Evolutionary conservation across 169 alveolate genomes (phyloP).

Genomic region (Plasmodium fragile): DNA sequence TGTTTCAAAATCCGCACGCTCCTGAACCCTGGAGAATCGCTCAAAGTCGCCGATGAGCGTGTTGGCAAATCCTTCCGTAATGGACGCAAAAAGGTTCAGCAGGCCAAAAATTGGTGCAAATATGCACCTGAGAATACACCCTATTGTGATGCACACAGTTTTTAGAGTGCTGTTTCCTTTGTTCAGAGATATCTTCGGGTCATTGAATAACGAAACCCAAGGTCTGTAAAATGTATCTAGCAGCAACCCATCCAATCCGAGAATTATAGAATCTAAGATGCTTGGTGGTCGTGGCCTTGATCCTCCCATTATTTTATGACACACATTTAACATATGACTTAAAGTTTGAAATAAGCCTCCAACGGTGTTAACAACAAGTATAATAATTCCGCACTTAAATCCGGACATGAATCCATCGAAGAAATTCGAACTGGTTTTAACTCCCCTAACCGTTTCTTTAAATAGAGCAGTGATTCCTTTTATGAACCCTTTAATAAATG

Average conservation of each 20-base stretch:
- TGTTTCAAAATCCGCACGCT: constrained; percentile 82
- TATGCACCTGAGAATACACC: constrained; percentile 82
- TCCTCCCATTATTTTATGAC: constrained; percentile 92
- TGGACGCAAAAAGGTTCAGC: constrained; percentile 88
- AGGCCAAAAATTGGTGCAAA: constrained; percentile 91
- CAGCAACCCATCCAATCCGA: constrained; percentile 90
- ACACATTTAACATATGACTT: constrained; percentile 89
- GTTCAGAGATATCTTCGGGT: constrained; percentile 81
- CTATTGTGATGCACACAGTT: constrained; percentile 65
- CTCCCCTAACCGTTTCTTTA: constrained; percentile 86
- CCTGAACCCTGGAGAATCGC: constrained; percentile 89
- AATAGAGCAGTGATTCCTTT: constrained; percentile 87
- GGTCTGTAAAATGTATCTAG: constrained; percentile 91
- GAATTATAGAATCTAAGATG: constrained; percentile 91
- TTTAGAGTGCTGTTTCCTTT: constrained; percentile 76
- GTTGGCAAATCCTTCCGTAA: constrained; percentile 92
- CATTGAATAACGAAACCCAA: constrained; percentile 88
- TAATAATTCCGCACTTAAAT: constrained; percentile 89
- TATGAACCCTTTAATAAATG: constrained; percentile 88
- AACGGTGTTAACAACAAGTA: constrained; percentile 86
- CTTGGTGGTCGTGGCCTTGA: constrained; percentile 91
- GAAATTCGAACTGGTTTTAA: constrained; percentile 78
- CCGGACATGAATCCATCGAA: constrained; percentile 92
- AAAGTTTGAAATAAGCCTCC: constrained; percentile 93
- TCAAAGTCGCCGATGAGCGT: constrained; percentile 93